Evolutionary conservation across 2,329 filamentous ascomycete genomes (phyloP).

Genomic region (Mariannaea sp.): DNA sequence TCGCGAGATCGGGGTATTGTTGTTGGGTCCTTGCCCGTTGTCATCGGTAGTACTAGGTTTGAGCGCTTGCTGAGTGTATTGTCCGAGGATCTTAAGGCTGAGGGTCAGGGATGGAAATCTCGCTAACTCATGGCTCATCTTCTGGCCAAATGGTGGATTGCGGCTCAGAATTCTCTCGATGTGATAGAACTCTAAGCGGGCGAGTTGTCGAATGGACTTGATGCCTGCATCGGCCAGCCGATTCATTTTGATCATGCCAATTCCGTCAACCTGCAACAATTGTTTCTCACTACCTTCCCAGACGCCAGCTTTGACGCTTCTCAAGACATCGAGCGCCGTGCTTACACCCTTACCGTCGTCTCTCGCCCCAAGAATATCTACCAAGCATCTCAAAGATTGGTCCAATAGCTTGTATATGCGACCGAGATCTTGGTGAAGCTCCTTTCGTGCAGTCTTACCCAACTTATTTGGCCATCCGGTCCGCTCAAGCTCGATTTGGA

Average conservation of each 20-base stretch:
- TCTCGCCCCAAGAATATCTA: constrained; percentile 45
- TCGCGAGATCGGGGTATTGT: not conserved
- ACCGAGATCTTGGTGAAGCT: constrained; percentile 40
- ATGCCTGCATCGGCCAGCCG: constrained; percentile 76
- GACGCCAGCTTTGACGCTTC: constrained; percentile 72
- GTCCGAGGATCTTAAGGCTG: constrained; percentile 41
- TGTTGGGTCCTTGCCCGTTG: not conserved
- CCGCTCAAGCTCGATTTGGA: constrained; percentile 71
- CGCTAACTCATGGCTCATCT: constrained; percentile 66
- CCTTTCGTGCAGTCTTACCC: constrained; percentile 39
- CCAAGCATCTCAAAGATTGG: constrained; percentile 43
- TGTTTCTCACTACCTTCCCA: constrained; percentile 87
- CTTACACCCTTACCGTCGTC: constrained; percentile 68
- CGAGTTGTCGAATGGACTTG: constrained; percentile 71
- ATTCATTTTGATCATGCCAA: constrained; percentile 76
- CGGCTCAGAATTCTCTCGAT: constrained; percentile 79
- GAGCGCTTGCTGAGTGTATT: constrained; percentile 1
- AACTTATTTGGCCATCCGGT: constrained; percentile 63
- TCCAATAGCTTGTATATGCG: constrained; percentile 44
- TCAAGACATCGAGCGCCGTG: constrained; percentile 75
- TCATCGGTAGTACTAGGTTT: not conserved
- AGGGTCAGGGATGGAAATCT: constrained; percentile 68
- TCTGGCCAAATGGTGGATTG: constrained; percentile 82
- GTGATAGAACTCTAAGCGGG: constrained; percentile 66
- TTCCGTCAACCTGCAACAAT: constrained; percentile 78